Evolutionary conservation across 1,139 yeast genomes (phyloP).

Genomic region (Magnusiomyces suaveolens): DNA sequence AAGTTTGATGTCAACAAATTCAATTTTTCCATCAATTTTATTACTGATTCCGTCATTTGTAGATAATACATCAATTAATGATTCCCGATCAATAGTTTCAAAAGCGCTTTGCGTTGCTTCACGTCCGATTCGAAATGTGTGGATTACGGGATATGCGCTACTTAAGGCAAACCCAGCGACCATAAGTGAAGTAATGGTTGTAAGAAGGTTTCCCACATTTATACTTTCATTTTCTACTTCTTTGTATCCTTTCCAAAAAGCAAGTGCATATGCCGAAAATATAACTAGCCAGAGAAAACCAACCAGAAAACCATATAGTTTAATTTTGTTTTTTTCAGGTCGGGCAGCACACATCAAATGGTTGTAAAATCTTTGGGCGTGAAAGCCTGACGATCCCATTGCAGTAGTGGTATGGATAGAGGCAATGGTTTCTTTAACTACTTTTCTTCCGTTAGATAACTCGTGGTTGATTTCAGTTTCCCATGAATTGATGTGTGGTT

Average conservation of each 20-base stretch:
- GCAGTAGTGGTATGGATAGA: slow-evolving; percentile 38
- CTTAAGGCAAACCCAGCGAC: slow-evolving; percentile 37
- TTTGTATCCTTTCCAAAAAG: slow-evolving; percentile 39
- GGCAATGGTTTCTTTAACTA: slow-evolving; percentile 20
- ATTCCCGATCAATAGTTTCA: slow-evolving; percentile 36
- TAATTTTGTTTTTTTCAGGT: slow-evolving; percentile 4
- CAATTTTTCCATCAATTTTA: slow-evolving; percentile 38
- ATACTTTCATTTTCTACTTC: slow-evolving; percentile 30
- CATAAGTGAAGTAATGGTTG: slow-evolving; percentile 34
- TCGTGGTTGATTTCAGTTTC: not conserved
- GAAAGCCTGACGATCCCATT: slow-evolving; percentile 35
- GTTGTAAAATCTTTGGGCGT: slow-evolving; percentile 30
- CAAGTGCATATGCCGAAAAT: slow-evolving; percentile 34
- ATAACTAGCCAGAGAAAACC: slow-evolving; percentile 31
- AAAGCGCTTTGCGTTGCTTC: slow-evolving; percentile 36
- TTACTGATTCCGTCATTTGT: slow-evolving; percentile 25
- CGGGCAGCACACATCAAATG: slow-evolving; percentile 19
- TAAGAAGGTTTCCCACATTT: slow-evolving; percentile 30
- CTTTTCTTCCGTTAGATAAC: slow-evolving; percentile 19
- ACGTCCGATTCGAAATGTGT: slow-evolving; percentile 33
- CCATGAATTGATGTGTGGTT: slow-evolving; percentile 23
- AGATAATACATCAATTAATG: slow-evolving; percentile 30
- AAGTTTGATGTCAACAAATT: slow-evolving; percentile 56
- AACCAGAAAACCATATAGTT: slow-evolving; percentile 30
- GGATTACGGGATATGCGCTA: slow-evolving; percentile 35